Base-by-base conservation (phyloP, 176 grass and related monocot genomes). In the Triticum turgidum region DNA sequence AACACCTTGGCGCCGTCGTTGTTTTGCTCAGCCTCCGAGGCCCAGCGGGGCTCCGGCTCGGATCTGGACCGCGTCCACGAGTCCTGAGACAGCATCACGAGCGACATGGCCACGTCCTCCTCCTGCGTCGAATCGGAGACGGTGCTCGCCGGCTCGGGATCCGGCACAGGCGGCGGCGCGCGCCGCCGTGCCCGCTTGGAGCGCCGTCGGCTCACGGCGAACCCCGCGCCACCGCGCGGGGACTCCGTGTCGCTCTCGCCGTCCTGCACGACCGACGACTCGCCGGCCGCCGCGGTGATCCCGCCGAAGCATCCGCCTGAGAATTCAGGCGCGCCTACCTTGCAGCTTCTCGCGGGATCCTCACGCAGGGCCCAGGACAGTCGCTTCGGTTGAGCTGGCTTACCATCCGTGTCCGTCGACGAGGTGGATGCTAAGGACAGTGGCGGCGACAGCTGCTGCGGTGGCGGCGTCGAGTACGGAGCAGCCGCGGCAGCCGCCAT, bases 41-140 rank as follows among this genome's bases (percentile, higher is more conserved):
- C 68, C 29, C 67, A 76, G 30, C 34, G 70, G 56, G 22, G 33
- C 81, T 83, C 70, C 27, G 38, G 37, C 21, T 84, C 61, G 54
- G 92, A 66, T 61, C 74, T 86, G 86, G 76, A 70, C 25, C 79
- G 87, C 45, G 74, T 33, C 97, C 94, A 94, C 63, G 83, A 91
- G 83, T 96, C 97, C 61, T 90, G 97, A 13, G 97, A 99, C 52
- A 99, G 94, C 87, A 99, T 90, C 77, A 99, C 88, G 14, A 96
- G 87, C 7, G 91, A 96, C 82, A 91, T 85, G 61, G 94, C 97
- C 56, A 96, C 90, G 73, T 96, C 94, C 73, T 94, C 87, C 87
- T 93, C 94, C 18, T 78, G 22, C 20, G 90, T 94, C 34, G 92
- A 83, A 86, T 89, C 92, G 29, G 97, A 97, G 38, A 94, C 80